phyloP scores from a whole-genome alignment of 345 rosid genomes.

The Syzygium grande region DNA sequence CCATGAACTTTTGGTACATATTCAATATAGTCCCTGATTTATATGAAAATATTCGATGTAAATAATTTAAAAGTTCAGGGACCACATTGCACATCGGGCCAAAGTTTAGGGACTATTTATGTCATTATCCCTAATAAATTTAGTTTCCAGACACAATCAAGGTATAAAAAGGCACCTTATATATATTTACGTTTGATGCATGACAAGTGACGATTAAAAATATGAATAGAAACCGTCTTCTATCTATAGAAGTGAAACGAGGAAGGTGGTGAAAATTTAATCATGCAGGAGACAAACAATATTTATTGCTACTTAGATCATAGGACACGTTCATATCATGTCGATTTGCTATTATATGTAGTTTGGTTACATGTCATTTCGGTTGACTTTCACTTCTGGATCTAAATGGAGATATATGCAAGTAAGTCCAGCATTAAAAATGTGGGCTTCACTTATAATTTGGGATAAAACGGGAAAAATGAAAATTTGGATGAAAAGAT shows the following conservation, averaged over 20 bases:
- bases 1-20: too few relatives aligned
- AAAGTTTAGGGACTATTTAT: too few relatives aligned
- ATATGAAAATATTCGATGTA: too few relatives aligned
- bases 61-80: too few relatives aligned
- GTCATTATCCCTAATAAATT: too few relatives aligned
- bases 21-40: too few relatives aligned
- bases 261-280: neutral
- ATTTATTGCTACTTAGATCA: neutral
- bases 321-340: neutral
- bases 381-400: neutral
- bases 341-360: accelerated
- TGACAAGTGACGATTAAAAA: neutral
- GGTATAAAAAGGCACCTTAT: neutral
- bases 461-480: neutral
- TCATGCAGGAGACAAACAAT: neutral
- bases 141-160: too few relatives aligned
- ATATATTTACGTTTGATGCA: neutral
- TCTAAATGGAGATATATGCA: accelerated
- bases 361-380: neutral
- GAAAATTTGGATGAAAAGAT: neutral
- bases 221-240: too few relatives aligned
- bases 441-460: neutral
- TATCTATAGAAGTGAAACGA: too few relatives aligned
- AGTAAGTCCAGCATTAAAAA: neutral
- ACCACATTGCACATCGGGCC: too few relatives aligned